phyloP scores from a whole-genome alignment of 352 stramenopile genomes.

The Thraustotheca clavata region DNA sequence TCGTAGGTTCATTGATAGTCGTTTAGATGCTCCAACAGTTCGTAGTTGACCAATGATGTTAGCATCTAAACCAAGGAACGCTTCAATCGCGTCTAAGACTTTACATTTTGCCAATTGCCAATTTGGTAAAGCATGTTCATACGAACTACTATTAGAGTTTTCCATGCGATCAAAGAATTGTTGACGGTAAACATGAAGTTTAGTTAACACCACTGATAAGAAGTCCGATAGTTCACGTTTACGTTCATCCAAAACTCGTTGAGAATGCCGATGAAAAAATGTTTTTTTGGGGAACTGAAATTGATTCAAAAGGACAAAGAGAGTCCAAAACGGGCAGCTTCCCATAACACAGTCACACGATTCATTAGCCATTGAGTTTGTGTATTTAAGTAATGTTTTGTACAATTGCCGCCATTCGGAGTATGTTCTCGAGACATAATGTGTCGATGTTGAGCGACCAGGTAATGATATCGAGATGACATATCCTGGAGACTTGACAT shows the following conservation, averaged over 20 bases:
- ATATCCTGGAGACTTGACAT: slow-evolving; percentile 32
- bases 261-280: slow-evolving; percentile 40
- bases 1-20: slow-evolving; percentile 31
- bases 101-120: slow-evolving; percentile 27
- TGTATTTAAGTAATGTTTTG: slow-evolving; percentile 30
- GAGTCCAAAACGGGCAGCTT: slow-evolving; percentile 53
- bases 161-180: slow-evolving; percentile 28
- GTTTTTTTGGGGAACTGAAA: slow-evolving; percentile 43
- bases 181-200: slow-evolving; percentile 29
- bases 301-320: slow-evolving; percentile 33
- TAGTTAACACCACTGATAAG: slow-evolving; percentile 27
- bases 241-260: slow-evolving; percentile 27
- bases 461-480: slow-evolving; percentile 38
- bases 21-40: slow-evolving; percentile 20
- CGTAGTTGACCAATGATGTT: slow-evolving; percentile 24
- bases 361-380: slow-evolving; percentile 30
- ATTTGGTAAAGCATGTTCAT: not conserved
- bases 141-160: slow-evolving; percentile 3
- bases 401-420: slow-evolving; percentile 46
- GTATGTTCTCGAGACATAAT: slow-evolving; percentile 45
- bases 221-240: slow-evolving; percentile 26
- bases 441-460: slow-evolving; percentile 16
- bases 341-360: slow-evolving; percentile 43
- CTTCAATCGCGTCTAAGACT: slow-evolving; percentile 29
- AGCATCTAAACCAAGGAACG: slow-evolving; percentile 32